Evolutionary conservation across 2,329 filamentous ascomycete species (phyloP).

Genomic region (Blastomyces parvus): DNA sequence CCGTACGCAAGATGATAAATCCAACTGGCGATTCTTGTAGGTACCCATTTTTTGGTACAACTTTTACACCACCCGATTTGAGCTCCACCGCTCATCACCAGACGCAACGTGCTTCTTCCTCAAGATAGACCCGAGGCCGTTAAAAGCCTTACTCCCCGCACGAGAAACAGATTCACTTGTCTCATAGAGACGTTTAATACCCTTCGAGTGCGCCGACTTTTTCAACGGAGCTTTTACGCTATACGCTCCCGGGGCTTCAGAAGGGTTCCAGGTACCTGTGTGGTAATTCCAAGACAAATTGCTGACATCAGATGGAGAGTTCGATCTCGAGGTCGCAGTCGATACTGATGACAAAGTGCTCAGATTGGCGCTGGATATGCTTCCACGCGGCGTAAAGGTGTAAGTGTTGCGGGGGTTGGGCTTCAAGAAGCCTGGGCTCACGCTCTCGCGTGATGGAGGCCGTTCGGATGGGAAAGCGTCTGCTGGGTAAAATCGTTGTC

Average conservation of each 20-base stretch:
- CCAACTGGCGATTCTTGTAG: background rate
- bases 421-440: background rate
- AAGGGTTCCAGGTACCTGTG: conserved; percentile 2
- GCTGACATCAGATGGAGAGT: background rate
- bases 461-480: background rate
- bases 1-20: background rate
- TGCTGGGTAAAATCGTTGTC: conserved; percentile 4
- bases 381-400: conserved; percentile 4
- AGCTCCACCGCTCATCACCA: conserved; percentile 3
- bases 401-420: background rate
- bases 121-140: conserved; percentile 15
- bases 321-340: conserved; percentile 1
- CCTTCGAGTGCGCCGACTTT: conserved; percentile 12
- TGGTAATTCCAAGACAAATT: background rate
- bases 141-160: conserved; percentile 14
- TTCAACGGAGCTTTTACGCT: background rate
- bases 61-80: background rate
- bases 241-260: background rate
- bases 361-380: conserved; percentile 11
- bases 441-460: conserved; percentile 9
- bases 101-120: conserved; percentile 7
- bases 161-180: conserved; percentile 14
- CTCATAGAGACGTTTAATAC: conserved; percentile 15
- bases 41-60: background rate
- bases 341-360: background rate